A percentile compares a stretch with the other conserved stretches of the same genome.
Evolutionary conservation across 2,329 filamentous ascomycete species (phyloP).

Genomic region (Tolypocladium tundrense): DNA sequence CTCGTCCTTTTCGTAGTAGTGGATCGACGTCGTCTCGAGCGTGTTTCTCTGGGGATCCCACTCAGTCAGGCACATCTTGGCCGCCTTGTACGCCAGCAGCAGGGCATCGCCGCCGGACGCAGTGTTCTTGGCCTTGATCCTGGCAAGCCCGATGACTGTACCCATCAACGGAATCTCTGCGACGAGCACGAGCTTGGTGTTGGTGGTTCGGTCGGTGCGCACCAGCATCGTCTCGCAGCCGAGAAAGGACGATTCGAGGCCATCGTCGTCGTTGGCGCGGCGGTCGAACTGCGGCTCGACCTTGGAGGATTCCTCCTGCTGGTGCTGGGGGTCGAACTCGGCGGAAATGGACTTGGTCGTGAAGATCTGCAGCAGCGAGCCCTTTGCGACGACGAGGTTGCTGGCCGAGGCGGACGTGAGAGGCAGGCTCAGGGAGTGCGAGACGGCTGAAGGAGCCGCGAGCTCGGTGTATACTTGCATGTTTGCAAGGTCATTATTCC

Average conservation of each 20-base stretch:
- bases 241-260: constrained; percentile 56
- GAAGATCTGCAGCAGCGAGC: constrained; percentile 89
- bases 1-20: constrained; percentile 96
- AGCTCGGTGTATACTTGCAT: constrained; percentile 99
- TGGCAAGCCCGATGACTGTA: constrained; percentile 71
- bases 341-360: constrained; percentile 56
- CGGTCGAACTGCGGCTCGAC: constrained; percentile 38
- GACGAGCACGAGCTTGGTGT: constrained; percentile 72
- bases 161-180: constrained; percentile 78
- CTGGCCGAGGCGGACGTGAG: constrained; percentile 66
- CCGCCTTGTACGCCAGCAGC: constrained; percentile 76
- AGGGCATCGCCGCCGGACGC: constrained; percentile 77
- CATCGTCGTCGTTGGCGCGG: constrained; percentile 49
- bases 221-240: constrained; percentile 51
- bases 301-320: constrained; percentile 24
- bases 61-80: constrained; percentile 84
- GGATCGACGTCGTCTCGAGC: constrained; percentile 84
- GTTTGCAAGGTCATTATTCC: constrained; percentile 24
- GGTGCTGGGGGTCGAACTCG: constrained; percentile 43
- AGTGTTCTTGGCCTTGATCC: constrained; percentile 61
- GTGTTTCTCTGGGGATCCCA: constrained; percentile 78
- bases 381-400: constrained; percentile 87
- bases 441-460: constrained; percentile 86
- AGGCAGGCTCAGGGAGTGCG: constrained; percentile 70
- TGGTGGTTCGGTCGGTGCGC: constrained; percentile 52